phyloP scores from a whole-genome alignment of 306 rosid species.

The Castanospermum australe region DNA sequence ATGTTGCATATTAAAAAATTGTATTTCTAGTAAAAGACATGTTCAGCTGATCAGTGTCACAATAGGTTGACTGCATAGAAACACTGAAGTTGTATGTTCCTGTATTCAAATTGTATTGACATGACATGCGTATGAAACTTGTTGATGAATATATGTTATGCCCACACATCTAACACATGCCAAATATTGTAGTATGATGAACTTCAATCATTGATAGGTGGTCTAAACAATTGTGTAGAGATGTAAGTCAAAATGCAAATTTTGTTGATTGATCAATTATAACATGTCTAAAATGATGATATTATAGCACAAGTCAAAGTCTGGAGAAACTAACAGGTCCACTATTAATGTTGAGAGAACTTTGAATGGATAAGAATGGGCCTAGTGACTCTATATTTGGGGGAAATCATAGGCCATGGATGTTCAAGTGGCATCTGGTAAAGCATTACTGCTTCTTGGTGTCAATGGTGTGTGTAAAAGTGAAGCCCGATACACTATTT shows the following conservation, averaged over 20 bases:
- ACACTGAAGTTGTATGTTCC: background rate
- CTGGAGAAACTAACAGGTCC: background rate
- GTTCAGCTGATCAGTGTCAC: background rate
- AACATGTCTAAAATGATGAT: background rate
- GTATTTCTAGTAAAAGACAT: background rate
- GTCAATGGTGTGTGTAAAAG: background rate
- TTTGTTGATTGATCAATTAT: background rate
- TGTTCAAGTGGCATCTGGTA: background rate
- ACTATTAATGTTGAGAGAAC: background rate
- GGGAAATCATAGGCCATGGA: background rate
- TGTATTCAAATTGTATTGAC: background rate
- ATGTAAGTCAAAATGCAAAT: background rate
- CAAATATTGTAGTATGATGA: background rate
- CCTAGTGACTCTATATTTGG: background rate
- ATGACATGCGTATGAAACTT: background rate
- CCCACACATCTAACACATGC: background rate
- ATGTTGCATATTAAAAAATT: background rate
- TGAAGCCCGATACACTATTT: background rate
- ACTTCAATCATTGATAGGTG: background rate
- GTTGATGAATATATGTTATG: background rate
- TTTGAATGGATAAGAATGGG: background rate
- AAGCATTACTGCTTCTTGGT: background rate
- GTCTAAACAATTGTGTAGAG: background rate
- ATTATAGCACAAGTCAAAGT: background rate
- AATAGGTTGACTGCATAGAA: background rate